Evolutionary conservation across 805 yeast genomes (phyloP).

Genomic region (Hanseniaspora nectarophila): DNA sequence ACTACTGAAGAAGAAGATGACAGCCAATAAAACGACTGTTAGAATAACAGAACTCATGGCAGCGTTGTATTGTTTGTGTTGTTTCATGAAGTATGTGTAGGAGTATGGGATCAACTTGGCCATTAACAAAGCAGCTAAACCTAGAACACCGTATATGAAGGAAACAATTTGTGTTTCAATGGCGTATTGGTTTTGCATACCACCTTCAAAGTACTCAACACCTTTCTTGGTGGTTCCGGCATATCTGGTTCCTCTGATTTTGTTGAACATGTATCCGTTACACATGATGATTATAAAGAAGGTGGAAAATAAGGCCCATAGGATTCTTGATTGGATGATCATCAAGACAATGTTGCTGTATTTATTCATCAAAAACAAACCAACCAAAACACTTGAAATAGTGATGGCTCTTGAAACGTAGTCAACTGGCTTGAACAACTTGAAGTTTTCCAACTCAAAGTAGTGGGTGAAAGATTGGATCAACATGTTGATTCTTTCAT

Average conservation of each 20-base stretch:
- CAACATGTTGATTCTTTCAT: constrained; percentile 27
- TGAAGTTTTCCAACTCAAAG: constrained; percentile 23
- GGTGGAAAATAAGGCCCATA: constrained; percentile 60
- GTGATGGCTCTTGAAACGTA: constrained; percentile 30
- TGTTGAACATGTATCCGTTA: constrained; percentile 88
- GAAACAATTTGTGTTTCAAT: constrained; percentile 82
- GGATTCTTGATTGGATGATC: constrained; percentile 38
- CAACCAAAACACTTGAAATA: constrained; percentile 28
- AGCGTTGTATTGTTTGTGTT: constrained; percentile 30
- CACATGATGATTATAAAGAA: constrained; percentile 62
- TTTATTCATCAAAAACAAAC: constrained; percentile 28
- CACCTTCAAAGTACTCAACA: constrained; percentile 41
- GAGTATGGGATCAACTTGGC: constrained; percentile 42
- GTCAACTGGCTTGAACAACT: constrained; percentile 29
- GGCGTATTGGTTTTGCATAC: constrained; percentile 65
- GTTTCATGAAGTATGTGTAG: constrained; percentile 20
- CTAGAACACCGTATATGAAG: constrained; percentile 56
- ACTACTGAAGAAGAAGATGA: constrained; percentile 49
- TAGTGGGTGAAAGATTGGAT: constrained; percentile 23
- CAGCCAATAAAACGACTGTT: constrained; percentile 33
- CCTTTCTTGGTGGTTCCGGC: constrained; percentile 35
- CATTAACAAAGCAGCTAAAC: constrained; percentile 48
- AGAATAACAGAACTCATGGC: constrained; percentile 36
- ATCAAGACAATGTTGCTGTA: constrained; percentile 29
- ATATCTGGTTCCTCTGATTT: constrained; percentile 58